phyloP scores from a whole-genome alignment of 2,329 filamentous ascomycete species.

The Keithomyces neogunnii region DNA sequence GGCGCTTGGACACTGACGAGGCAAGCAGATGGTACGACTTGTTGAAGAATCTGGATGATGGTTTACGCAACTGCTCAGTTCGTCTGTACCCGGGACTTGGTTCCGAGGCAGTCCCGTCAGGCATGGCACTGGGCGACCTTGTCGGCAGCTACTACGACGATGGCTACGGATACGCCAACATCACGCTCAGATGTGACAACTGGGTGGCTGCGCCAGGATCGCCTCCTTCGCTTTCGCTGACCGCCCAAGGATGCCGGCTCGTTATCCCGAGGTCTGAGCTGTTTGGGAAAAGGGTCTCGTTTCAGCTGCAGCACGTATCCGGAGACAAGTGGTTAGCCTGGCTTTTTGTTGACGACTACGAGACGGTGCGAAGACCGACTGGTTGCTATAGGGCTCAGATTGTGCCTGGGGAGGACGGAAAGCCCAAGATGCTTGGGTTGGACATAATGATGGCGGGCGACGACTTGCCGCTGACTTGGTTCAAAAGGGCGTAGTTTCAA shows the following conservation, averaged over 20 bases:
- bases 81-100: slow-evolving; percentile 9
- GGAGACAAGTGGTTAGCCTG: slow-evolving; percentile 14
- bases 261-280: slow-evolving; percentile 9
- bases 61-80: slow-evolving; percentile 11
- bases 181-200: slow-evolving; percentile 10
- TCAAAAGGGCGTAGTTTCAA: slow-evolving; percentile 4
- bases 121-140: slow-evolving; percentile 31
- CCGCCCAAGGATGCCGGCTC: slow-evolving; percentile 9
- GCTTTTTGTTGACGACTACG: slow-evolving; percentile 12
- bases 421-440: slow-evolving; percentile 4
- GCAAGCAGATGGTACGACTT: slow-evolving; percentile 3
- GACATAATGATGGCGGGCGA: slow-evolving; percentile 10
- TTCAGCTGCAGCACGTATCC: slow-evolving; percentile 12
- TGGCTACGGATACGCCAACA: slow-evolving; percentile 13
- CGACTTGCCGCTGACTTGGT: slow-evolving; percentile 11
- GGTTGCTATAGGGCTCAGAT: slow-evolving; percentile 10
- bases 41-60: slow-evolving; percentile 1
- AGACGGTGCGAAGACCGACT: slow-evolving; percentile 8
- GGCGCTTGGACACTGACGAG: background rate
- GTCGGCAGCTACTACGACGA: slow-evolving; percentile 30
- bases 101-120: slow-evolving; percentile 19
- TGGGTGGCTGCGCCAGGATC: slow-evolving; percentile 8
- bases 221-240: slow-evolving; percentile 7
- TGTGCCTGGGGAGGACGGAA: slow-evolving; percentile 2
- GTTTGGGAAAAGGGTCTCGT: slow-evolving; percentile 12